Base-by-base conservation (phyloP, 805 yeast species). In the Saccharomyces jurei region DNA sequence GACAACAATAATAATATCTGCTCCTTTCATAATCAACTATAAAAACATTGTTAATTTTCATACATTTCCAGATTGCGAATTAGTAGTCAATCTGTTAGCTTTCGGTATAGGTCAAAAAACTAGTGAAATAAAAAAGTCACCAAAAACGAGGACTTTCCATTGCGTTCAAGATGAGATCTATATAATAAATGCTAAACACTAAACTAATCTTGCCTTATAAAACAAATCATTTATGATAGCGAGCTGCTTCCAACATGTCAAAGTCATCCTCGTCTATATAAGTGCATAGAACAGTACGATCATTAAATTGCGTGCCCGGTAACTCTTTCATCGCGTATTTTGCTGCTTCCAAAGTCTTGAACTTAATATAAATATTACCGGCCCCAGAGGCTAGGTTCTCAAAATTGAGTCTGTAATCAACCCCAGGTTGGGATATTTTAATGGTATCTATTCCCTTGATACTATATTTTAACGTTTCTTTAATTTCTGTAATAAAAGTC, bases 291-390 rank as follows among this genome's bases (percentile, higher is more conserved):
- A 90, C 81, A 0, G 86, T 77, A 50, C 96, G 74, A 48, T 82
- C 90, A 58, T 83, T 81, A 64, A 83, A 90, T 52, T 70, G 69
- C 51, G 84, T 71, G 1, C 96, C 96, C 8, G 86, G 81, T 17
- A 89, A 60, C 9, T 75, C 78, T 9, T 69, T 56, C 69, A 81
- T 72, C 0, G 94, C 95, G 8, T 69, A 66, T 5, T 71, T 65
- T 1, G 96, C 84, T 1, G 71, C 69, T 1, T 78, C 78, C 1
- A 74, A 69, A 11, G 73, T 72, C 0, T 74, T 76, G 68, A 86
- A 90, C 66, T 84, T 81, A 25, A 87, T 81, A 66, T 77, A 89
- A 0, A 89, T 76, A 58, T 81, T 84, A 0, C 97, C 96, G 50
- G 84, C 76, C 5, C 87, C 88, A 2, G 85, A 50, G 71, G 78